Evolutionary conservation across 169 alveolate genomes (phyloP).

Genomic region (Plasmodium cynomolgi): DNA sequence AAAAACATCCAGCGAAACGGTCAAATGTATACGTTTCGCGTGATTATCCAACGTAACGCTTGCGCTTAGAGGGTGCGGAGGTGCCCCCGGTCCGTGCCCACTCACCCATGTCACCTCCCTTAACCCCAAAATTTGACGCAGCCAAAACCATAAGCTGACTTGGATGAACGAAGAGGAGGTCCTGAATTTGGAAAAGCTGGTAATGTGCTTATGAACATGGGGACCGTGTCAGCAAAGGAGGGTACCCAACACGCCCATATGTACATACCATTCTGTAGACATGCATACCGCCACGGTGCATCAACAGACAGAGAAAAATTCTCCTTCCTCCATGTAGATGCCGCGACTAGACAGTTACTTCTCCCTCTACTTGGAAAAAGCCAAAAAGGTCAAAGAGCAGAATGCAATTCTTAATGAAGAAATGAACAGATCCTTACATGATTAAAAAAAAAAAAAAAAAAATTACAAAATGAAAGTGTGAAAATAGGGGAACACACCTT

Average conservation of each 20-base stretch:
- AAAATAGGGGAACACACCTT: not conserved
- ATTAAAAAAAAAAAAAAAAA: constrained; percentile 13
- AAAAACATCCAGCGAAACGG: not conserved
- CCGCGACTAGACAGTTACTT: constrained; percentile 67
- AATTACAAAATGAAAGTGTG: not conserved
- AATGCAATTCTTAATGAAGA: constrained; percentile 37
- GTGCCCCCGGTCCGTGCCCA: not conserved
- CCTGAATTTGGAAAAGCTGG: not conserved
- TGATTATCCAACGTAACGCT: not conserved
- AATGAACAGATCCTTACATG: constrained; percentile 48
- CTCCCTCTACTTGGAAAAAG: constrained; percentile 66
- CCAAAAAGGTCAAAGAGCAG: constrained; percentile 58
- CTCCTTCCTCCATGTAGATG: constrained; percentile 16
- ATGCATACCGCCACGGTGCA: not conserved
- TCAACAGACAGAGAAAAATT: not conserved
- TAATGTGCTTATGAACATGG: not conserved
- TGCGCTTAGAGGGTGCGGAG: not conserved
- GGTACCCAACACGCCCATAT: not conserved
- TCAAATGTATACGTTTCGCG: not conserved
- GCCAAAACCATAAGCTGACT: constrained; percentile 8
- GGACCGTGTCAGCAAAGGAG: not conserved
- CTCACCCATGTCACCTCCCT: not conserved
- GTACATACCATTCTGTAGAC: not conserved
- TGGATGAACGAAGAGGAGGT: constrained; percentile 10
- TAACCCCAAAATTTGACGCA: not conserved